A percentile compares a stretch with the other conserved stretches of the same genome.
Conservation (phyloP, 225 moss, liverwort and hornwort species). For the Asterella californica region DNA sequence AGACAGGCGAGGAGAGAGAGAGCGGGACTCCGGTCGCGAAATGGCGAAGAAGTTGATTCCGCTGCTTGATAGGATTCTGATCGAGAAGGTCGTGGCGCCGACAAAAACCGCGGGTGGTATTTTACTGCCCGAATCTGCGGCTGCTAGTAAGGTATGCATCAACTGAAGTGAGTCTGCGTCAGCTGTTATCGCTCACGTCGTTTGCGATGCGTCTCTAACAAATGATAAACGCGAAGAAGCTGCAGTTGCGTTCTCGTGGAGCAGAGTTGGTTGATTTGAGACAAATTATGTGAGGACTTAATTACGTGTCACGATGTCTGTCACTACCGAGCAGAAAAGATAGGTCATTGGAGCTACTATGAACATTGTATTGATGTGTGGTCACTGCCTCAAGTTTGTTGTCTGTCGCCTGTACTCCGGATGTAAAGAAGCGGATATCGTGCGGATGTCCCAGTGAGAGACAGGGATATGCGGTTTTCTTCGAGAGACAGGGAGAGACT, state of each 20-base stretch:
- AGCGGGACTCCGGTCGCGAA: slow-evolving; percentile 1
- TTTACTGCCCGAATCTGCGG: slow-evolving; percentile 63
- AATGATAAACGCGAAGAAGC: too few relatives aligned
- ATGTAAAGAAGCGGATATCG: too few relatives aligned
- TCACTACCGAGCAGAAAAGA: too few relatives aligned
- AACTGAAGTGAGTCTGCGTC: background rate
- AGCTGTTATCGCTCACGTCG: too few relatives aligned
- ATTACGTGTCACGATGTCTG: too few relatives aligned
- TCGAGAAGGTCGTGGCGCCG: slow-evolving; percentile 92
- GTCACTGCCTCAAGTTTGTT: too few relatives aligned
- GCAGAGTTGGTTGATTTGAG: too few relatives aligned
- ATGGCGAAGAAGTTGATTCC: slow-evolving; percentile 90
- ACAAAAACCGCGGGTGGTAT: slow-evolving; percentile 78
- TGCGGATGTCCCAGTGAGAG: too few relatives aligned
- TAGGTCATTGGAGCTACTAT: background rate
- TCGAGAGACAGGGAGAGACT: background rate
- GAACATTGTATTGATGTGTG: too few relatives aligned
- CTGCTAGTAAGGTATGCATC: slow-evolving; percentile 30
- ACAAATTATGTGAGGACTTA: too few relatives aligned
- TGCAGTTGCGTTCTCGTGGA: background rate
- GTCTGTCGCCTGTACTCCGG: too few relatives aligned
- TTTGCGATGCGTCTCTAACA: background rate
- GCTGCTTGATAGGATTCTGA: slow-evolving; percentile 79
- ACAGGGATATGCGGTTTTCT: too few relatives aligned
- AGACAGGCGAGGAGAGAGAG: background rate